Base-by-base conservation (phyloP, 805 yeast species). In the Teunomyces tritomae region DNA sequence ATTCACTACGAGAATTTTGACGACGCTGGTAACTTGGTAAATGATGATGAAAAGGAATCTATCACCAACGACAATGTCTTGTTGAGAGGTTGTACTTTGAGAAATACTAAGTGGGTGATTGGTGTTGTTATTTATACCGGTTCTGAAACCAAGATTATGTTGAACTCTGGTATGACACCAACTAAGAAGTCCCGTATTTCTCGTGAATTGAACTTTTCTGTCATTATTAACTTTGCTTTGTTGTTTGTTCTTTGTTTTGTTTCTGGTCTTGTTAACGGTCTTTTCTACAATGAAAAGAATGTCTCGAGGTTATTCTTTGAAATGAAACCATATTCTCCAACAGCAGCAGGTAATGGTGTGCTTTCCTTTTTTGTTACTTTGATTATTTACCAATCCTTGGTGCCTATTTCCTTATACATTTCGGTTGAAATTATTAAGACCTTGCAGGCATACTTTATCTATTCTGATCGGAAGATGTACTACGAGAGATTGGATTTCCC, bases 41-140 rank as follows among this genome's bases (percentile, higher is more conserved):
- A 61, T 53, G 57, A 48, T 6, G 74, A 65, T 52, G 76, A 47
- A 33, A 77, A 82, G 63, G 94, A 87, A 63, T 78, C 91, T 4
- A 77, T 84, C 11, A 82, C 83, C 2, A 82, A 84, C 57, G 84
- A 85, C 61, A 86, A 87, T 59, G 58, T 86, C 62, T 65, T 87
- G 36, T 65, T 87, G 35, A 79, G 95, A 69, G 95, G 95, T 24
- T 85, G 89, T 57, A 74, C 80, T n/a, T 68, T 87, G 47, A 77
- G 94, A 68, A 87, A 87, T 59, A 87, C 94, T 1, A 85, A 84
- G 64, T 87, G 94, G 94, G 89, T 80, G 20, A 76, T 87, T 61
- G 94, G 94, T 48, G 58, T 87, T 26, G 94, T 86, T 13, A 71
- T 80, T 2, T 87, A 84, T 66, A 87, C 94, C 3, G 95, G 95